Evolutionary conservation across 495 filamentous ascomycete species (phyloP).

Genomic region (Hypoxylon subgilvum): DNA sequence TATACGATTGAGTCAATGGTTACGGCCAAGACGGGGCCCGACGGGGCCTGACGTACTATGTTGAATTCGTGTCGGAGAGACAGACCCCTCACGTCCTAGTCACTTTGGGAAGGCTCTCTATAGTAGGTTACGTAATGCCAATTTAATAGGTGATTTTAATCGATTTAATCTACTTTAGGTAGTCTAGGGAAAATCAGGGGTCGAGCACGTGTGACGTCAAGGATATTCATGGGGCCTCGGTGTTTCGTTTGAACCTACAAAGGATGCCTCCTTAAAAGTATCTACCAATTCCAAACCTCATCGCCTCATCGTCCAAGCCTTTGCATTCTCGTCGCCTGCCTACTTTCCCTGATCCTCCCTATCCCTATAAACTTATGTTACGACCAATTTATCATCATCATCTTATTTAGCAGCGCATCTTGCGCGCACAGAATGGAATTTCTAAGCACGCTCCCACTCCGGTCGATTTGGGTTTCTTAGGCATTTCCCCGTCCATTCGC

Average conservation of each 20-base stretch:
- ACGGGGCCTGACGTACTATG: too few species aligned
- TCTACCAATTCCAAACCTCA: background rate
- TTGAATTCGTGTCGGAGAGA: too few species aligned
- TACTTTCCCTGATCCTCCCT: background rate
- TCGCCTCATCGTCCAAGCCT: background rate
- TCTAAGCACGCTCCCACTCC: background rate
- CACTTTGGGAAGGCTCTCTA: too few species aligned
- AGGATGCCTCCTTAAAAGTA: too few species aligned
- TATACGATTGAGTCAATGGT: too few species aligned
- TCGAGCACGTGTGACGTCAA: conserved; percentile 24
- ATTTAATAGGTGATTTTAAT: conserved; percentile 1
- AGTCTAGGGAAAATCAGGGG: conserved; percentile 1
- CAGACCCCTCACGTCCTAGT: too few species aligned
- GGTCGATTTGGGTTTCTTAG: background rate
- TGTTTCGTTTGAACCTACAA: background rate
- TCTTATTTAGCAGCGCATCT: background rate
- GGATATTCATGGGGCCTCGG: conserved; percentile 5
- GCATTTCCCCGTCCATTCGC: background rate
- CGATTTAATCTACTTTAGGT: background rate
- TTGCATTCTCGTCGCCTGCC: background rate
- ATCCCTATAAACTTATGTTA: conserved; percentile 2
- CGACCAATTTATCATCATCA: conserved; percentile 4
- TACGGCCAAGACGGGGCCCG: too few species aligned
- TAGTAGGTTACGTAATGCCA: too few species aligned
- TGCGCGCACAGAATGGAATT: conserved; percentile 17